A percentile compares a stretch with the other conserved stretches of the same genome.
These are phyloP conservation scores for Ustilago xerochloae DNA, from an alignment of 1,284 basidiomycete genomes.

Conservation along the genomic window DNA sequence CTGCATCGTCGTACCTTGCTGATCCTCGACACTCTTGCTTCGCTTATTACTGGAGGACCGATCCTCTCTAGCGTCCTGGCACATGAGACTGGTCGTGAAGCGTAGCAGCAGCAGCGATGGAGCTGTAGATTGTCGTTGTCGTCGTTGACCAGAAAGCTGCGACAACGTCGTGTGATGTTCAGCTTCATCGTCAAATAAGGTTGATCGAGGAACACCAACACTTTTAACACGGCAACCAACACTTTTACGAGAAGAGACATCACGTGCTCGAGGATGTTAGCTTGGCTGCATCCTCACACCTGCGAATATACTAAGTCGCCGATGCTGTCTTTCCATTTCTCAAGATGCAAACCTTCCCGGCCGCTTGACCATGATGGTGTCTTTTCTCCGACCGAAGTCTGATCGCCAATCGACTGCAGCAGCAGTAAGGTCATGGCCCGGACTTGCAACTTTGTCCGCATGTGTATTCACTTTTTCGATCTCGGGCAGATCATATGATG, in stretches of 20 bases:
- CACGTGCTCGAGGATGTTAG: not conserved
- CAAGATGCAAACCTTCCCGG: not conserved
- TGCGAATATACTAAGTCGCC: not conserved
- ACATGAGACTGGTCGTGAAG: too few species aligned
- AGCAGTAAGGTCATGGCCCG: not conserved
- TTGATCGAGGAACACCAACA: not conserved
- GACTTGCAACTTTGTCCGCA: not conserved
- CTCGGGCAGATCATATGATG: not conserved
- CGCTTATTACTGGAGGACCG: too few species aligned
- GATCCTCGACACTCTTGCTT: not conserved
- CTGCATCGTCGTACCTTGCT: constrained; percentile 20
- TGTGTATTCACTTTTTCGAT: too few species aligned
- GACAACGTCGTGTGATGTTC: too few species aligned
- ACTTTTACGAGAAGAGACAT: not conserved
- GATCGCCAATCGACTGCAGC: not conserved
- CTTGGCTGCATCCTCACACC: not conserved
- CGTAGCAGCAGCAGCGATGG: not conserved
- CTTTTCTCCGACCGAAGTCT: not conserved
- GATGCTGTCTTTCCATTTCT: not conserved
- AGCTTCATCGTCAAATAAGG: not conserved
- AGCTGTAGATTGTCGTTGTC: not conserved
- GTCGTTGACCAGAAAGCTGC: too few species aligned
- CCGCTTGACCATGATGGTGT: not conserved
- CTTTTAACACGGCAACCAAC: constrained; percentile 1
- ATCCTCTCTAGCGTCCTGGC: too few species aligned